phyloP scores from a whole-genome alignment of 169 alveolate genomes.

The Plasmodium inui region DNA sequence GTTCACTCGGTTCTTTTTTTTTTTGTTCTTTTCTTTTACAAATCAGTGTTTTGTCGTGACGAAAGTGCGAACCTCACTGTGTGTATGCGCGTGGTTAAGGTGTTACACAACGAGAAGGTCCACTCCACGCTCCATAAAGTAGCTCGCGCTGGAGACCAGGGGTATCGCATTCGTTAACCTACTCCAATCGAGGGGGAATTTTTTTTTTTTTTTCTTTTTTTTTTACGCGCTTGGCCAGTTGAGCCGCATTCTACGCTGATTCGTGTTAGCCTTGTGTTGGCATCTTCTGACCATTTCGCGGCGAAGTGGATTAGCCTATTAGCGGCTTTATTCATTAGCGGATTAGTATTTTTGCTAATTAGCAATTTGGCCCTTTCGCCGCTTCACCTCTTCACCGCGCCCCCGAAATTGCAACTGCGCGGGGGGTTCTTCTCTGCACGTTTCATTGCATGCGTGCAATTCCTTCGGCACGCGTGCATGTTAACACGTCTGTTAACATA shows the following conservation, averaged over 20 bases:
- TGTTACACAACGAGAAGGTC: not conserved
- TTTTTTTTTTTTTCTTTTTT: not conserved
- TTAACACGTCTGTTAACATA: not conserved
- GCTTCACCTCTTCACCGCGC: not conserved
- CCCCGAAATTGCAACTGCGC: not conserved
- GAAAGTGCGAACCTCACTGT: not conserved
- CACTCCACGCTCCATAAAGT: not conserved
- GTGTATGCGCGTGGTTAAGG: not conserved
- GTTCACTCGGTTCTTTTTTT: not conserved
- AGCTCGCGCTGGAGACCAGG: not conserved
- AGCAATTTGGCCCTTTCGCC: not conserved
- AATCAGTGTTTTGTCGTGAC: not conserved
- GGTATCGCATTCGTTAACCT: not conserved
- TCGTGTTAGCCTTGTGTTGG: not conserved
- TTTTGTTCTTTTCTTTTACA: not conserved
- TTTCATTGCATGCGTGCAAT: not conserved
- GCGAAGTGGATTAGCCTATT: not conserved
- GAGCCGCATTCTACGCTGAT: not conserved
- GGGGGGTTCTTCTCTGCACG: not conserved
- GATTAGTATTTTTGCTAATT: not conserved
- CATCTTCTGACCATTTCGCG: not conserved
- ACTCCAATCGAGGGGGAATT: not conserved
- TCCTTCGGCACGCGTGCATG: not conserved
- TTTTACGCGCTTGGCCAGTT: not conserved
- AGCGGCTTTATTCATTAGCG: not conserved